A percentile compares a stretch with the other conserved stretches of the same genome.
Evolutionary conservation across 2,329 filamentous ascomycete species (phyloP).

Genomic region (Colletotrichum sidae): DNA sequence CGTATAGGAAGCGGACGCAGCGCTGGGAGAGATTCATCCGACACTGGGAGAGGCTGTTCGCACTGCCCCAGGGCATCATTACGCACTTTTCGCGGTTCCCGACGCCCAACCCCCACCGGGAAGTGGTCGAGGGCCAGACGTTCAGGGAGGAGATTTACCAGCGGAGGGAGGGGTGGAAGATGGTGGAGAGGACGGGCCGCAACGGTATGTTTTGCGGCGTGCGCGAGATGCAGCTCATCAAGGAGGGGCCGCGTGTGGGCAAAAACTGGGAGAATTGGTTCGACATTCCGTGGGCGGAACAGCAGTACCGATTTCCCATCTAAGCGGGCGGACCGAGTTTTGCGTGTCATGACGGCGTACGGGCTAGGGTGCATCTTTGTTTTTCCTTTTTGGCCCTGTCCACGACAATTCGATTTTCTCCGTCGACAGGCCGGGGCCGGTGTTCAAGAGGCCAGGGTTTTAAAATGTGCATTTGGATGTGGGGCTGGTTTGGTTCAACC

Average conservation of each 20-base stretch:
- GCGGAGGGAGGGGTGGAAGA: slow-evolving; percentile 50
- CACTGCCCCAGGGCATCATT: slow-evolving; percentile 67
- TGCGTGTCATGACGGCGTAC: not conserved
- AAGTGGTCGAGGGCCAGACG: slow-evolving; percentile 67
- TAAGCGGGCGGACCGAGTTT: not conserved
- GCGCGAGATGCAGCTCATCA: slow-evolving; percentile 58
- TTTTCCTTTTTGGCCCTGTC: not conserved
- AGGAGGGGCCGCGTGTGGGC: slow-evolving; percentile 29
- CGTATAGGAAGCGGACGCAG: slow-evolving; percentile 62
- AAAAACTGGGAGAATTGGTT: slow-evolving; percentile 36
- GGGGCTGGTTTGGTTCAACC: not conserved
- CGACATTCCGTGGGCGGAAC: slow-evolving; percentile 28
- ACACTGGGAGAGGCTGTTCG: slow-evolving; percentile 75
- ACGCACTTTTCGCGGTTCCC: slow-evolving; percentile 69
- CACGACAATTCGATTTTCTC: too few relatives aligned
- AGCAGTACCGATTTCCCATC: slow-evolving; percentile 30
- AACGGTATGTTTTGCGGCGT: slow-evolving; percentile 68
- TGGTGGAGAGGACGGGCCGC: slow-evolving; percentile 57
- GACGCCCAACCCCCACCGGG: slow-evolving; percentile 68
- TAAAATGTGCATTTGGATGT: too few relatives aligned
- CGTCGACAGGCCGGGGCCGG: not conserved
- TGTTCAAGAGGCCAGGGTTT: not conserved
- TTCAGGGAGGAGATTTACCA: slow-evolving; percentile 65
- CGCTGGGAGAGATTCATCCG: slow-evolving; percentile 56
- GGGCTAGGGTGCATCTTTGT: not conserved